These are phyloP conservation scores for Tylopilus rubrobrunneus DNA, from an alignment of 768 basidiomycete genomes.

Conservation along the genomic window DNA sequence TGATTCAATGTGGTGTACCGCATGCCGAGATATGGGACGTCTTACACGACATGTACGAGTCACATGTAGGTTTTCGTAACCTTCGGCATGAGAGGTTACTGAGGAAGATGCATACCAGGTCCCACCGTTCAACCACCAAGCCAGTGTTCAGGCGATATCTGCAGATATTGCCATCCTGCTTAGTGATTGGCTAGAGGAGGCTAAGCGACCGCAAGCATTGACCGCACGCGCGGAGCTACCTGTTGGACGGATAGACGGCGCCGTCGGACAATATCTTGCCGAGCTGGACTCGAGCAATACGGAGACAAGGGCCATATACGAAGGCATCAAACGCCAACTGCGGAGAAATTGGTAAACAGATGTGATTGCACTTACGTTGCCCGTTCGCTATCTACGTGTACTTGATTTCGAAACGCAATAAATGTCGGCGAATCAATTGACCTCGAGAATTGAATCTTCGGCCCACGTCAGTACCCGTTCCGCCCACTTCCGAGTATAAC, in stretches of 20 bases:
- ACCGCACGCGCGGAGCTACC: constrained; percentile 66
- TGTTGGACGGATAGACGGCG: constrained; percentile 68
- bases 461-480: constrained; percentile 64
- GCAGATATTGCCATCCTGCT: constrained; percentile 80
- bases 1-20: constrained; percentile 80
- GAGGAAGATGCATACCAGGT: constrained; percentile 41
- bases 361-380: constrained; percentile 1
- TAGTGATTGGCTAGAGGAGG: constrained; percentile 76
- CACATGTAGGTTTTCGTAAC: constrained; percentile 54
- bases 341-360: constrained; percentile 64
- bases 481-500: constrained; percentile 53
- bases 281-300: constrained; percentile 60
- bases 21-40: constrained; percentile 82
- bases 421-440: constrained; percentile 37
- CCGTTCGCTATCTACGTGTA: constrained; percentile 14
- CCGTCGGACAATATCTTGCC: constrained; percentile 68
- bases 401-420: constrained; percentile 10
- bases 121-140: constrained; percentile 79
- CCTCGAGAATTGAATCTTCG: constrained; percentile 79
- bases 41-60: constrained; percentile 83
- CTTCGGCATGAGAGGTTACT: constrained; percentile 2
- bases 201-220: constrained; percentile 67
- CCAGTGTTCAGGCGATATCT: constrained; percentile 75
- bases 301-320: constrained; percentile 64
- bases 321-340: constrained; percentile 66